Conservation (phyloP, 352 stramenopile genomes). For the Blastocystis hominis region DNA sequence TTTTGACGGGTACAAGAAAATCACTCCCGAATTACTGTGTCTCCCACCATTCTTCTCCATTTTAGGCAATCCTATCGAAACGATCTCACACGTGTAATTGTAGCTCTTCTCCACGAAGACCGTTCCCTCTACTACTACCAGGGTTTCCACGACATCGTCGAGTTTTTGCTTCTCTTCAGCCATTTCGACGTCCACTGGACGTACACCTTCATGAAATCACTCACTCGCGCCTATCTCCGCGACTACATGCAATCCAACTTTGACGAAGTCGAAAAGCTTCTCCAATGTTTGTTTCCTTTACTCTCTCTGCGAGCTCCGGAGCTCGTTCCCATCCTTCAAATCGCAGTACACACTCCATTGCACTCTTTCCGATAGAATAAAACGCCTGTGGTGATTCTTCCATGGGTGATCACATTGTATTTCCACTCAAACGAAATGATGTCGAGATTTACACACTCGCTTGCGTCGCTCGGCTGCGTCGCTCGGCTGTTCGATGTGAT, state of each 20-base stretch:
- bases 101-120: neutral
- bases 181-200: slow-evolving; percentile 37
- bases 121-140: slow-evolving; percentile 30
- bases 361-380: neutral
- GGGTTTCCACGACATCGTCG: slow-evolving; percentile 40
- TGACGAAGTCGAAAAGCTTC: neutral
- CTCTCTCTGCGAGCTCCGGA: neutral
- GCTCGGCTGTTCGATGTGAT: slow-evolving; percentile 38
- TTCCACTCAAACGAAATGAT: neutral
- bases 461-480: neutral
- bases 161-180: slow-evolving; percentile 36
- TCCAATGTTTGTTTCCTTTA: neutral
- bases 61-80: neutral
- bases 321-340: slow-evolving; percentile 27
- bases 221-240: neutral
- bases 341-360: neutral
- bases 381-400: slow-evolving; percentile 21
- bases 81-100: neutral
- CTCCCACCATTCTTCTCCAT: neutral
- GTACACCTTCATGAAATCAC: slow-evolving; percentile 24
- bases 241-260: slow-evolving; percentile 24
- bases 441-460: slow-evolving; percentile 2
- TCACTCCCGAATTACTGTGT: neutral
- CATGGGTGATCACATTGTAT: slow-evolving; percentile 34
- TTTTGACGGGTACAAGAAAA: neutral